Percentiles rank a stretch among this genome's conserved stretches.
phyloP scores from a whole-genome alignment of 1,284 basidiomycete species.

The Ustilago cynodontis region DNA sequence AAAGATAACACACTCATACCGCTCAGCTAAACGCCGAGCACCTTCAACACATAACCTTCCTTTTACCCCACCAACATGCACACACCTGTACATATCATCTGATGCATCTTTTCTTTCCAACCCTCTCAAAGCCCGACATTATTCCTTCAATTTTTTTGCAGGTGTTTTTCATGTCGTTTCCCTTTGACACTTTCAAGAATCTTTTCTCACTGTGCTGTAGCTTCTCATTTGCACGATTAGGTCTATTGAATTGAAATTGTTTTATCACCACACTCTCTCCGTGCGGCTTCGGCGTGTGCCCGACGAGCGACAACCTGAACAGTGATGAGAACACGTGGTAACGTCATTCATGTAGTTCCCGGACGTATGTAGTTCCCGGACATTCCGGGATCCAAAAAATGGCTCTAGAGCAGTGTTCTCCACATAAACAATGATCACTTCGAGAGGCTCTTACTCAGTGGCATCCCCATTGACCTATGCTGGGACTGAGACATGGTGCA shows the following conservation, averaged over 20 bases:
- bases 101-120: conserved; percentile 22
- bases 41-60: neutral
- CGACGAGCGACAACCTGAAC: too few species aligned
- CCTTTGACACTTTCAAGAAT: conserved; percentile 12
- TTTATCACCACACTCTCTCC: conserved; percentile 10
- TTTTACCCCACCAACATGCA: neutral
- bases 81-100: conserved; percentile 28
- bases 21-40: conserved; percentile 1
- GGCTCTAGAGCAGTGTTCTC: too few species aligned
- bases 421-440: too few species aligned
- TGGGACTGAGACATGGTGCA: too few species aligned
- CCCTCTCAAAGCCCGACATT: conserved; percentile 6
- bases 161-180: neutral
- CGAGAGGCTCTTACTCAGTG: too few species aligned
- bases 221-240: conserved; percentile 34
- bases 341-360: too few species aligned
- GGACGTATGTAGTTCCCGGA: too few species aligned
- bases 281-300: too few species aligned
- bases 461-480: too few species aligned
- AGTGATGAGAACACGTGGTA: too few species aligned
- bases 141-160: neutral
- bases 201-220: conserved; percentile 32
- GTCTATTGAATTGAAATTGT: conserved; percentile 18
- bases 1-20: conserved; percentile 1
- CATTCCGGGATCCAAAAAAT: too few species aligned